Percentiles rank a stretch among this genome's conserved stretches.
phyloP scores from a whole-genome alignment of 1,139 yeast species.

The Yamadazyma dendronema region DNA sequence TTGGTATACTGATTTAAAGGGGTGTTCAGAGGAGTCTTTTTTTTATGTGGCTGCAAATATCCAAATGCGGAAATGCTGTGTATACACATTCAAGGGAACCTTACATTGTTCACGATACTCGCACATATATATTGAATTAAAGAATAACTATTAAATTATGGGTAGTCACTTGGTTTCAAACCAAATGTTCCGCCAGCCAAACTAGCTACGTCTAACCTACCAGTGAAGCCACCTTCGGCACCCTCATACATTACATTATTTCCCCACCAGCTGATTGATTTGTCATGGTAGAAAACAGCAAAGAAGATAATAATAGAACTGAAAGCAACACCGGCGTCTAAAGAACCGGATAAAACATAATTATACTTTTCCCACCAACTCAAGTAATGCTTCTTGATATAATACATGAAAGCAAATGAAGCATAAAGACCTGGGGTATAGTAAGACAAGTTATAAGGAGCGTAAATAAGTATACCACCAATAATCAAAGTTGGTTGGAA shows the following conservation, averaged over 20 bases:
- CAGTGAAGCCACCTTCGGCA: slow-evolving; percentile 35
- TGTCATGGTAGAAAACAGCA: slow-evolving; percentile 47
- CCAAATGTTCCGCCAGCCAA: slow-evolving; percentile 10
- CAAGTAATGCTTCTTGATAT: slow-evolving; percentile 44
- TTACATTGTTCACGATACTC: background rate
- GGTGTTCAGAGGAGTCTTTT: too few species aligned
- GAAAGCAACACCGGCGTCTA: slow-evolving; percentile 62
- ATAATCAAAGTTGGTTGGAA: slow-evolving; percentile 42
- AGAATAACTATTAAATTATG: background rate
- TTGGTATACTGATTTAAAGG: too few species aligned
- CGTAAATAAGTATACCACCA: slow-evolving; percentile 40
- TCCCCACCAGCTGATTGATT: slow-evolving; percentile 60
- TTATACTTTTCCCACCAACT: slow-evolving; percentile 67
- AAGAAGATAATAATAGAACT: slow-evolving; percentile 56
- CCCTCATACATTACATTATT: slow-evolving; percentile 44
- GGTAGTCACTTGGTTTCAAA: slow-evolving; percentile 10
- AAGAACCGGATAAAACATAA: slow-evolving; percentile 57
- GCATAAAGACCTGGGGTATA: slow-evolving; percentile 48
- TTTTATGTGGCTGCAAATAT: background rate
- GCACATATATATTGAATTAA: background rate
- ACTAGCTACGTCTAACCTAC: slow-evolving; percentile 7
- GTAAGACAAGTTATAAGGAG: slow-evolving; percentile 60
- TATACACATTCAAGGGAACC: too few species aligned
- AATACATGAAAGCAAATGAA: slow-evolving; percentile 50
- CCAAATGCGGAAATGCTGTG: background rate